Evolutionary conservation across 1,284 basidiomycete genomes (phyloP).

Genomic region (Moniliella sp.): DNA sequence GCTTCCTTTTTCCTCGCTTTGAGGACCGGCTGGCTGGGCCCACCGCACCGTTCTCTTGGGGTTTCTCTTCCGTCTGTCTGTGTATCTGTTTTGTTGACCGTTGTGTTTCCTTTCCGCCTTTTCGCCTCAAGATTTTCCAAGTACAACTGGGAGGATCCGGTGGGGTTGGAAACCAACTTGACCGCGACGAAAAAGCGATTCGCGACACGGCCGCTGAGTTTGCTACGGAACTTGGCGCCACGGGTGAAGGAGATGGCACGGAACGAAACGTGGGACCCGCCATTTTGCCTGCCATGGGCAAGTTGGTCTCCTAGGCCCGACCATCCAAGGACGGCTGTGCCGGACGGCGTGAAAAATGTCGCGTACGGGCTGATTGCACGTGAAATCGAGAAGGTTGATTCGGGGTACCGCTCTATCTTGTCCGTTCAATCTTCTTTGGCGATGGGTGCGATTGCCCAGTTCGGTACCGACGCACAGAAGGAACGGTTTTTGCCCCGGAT

Average conservation of each 20-base stretch:
- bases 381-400: constrained; percentile 82
- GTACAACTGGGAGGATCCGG: constrained; percentile 47
- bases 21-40: constrained; percentile 3
- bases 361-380: constrained; percentile 45
- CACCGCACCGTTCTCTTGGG: background rate
- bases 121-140: constrained; percentile 40
- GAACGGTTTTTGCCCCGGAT: constrained; percentile 68
- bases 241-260: constrained; percentile 67
- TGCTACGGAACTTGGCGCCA: constrained; percentile 65
- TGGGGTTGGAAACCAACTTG: constrained; percentile 35
- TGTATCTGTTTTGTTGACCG: background rate
- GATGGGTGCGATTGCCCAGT: constrained; percentile 87
- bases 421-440: constrained; percentile 86
- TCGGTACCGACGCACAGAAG: constrained; percentile 71
- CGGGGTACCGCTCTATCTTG: constrained; percentile 81
- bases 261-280: constrained; percentile 62
- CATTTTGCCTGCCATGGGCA: constrained; percentile 74
- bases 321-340: constrained; percentile 85
- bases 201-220: constrained; percentile 64
- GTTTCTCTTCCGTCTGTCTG: background rate
- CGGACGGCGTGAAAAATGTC: constrained; percentile 40
- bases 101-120: too few species aligned
- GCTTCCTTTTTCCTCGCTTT: constrained; percentile 6
- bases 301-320: constrained; percentile 72
- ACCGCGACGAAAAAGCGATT: constrained; percentile 71